A percentile compares a stretch with the other conserved stretches of the same genome.
Conservation (phyloP, 352 stramenopile species). For the Phytophthora sp. region DNA sequence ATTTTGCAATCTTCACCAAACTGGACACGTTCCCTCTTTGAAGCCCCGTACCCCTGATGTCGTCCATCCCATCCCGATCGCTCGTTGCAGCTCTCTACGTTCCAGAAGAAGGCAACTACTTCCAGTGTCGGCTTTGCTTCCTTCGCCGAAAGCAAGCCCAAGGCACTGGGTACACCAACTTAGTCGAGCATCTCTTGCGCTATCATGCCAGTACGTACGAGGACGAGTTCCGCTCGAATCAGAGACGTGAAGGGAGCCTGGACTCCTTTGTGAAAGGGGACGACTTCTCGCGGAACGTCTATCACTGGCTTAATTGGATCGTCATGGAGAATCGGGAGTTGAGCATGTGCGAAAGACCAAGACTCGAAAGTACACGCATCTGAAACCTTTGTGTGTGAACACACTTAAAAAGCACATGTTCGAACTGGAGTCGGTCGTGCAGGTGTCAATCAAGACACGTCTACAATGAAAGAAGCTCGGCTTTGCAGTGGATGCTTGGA, state of each 20-base stretch:
- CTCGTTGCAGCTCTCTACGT: background rate
- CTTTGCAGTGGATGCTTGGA: no score
- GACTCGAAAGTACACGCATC: no score
- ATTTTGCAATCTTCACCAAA: no score
- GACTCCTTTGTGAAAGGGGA: constrained; percentile 3
- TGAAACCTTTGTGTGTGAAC: no score
- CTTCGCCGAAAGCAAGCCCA: no score
- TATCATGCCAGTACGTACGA: no score
- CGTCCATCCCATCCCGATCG: background rate
- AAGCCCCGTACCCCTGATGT: background rate
- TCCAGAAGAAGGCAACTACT: constrained; percentile 8
- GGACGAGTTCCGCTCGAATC: no score
- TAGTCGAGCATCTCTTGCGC: no score
- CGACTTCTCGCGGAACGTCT: no score
- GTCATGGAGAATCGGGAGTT: constrained; percentile 19
- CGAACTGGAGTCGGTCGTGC: constrained; percentile 3
- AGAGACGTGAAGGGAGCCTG: constrained; percentile 7
- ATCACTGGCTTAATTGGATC: no score
- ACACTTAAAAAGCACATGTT: constrained; percentile 21
- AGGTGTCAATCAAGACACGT: background rate
- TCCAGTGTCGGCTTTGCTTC: constrained; percentile 4
- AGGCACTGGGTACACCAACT: no score
- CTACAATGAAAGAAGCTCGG: background rate
- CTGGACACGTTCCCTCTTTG: background rate
- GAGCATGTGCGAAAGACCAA: constrained; percentile 19